Conservation (phyloP, 176 grass and related monocot species). For the Alopecurus myosuroides region DNA sequence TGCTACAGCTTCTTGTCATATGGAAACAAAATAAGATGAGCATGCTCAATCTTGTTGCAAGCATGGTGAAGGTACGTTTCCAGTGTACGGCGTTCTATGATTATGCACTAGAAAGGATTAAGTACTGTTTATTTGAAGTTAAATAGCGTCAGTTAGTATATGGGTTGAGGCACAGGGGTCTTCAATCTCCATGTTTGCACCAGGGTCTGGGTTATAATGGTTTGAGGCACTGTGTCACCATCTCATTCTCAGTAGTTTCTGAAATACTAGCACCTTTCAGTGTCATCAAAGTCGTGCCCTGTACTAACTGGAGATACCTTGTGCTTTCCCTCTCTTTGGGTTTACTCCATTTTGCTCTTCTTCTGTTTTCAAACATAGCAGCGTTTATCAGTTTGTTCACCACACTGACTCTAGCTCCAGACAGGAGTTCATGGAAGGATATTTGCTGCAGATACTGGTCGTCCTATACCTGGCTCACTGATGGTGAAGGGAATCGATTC, state of each 20-base stretch:
- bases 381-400: background rate
- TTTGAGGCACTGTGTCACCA: background rate
- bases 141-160: background rate
- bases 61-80: slow-evolving; percentile 67
- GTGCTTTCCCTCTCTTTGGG: background rate
- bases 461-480: slow-evolving; percentile 61
- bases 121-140: background rate
- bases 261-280: background rate
- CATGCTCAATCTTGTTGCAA: slow-evolving; percentile 91
- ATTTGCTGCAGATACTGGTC: slow-evolving; percentile 76
- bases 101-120: background rate
- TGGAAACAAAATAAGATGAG: slow-evolving; percentile 95
- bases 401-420: slow-evolving; percentile 46
- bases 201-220: background rate
- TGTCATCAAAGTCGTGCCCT: background rate
- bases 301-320: background rate
- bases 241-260: background rate
- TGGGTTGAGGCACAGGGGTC: background rate
- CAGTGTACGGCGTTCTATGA: background rate
- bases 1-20: slow-evolving; percentile 62
- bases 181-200: background rate
- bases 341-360: background rate
- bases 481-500: slow-evolving; percentile 64
- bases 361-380: background rate
- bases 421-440: slow-evolving; percentile 90